phyloP scores from a whole-genome alignment of 2,329 filamentous ascomycete genomes.

The Neonectria hederae region DNA sequence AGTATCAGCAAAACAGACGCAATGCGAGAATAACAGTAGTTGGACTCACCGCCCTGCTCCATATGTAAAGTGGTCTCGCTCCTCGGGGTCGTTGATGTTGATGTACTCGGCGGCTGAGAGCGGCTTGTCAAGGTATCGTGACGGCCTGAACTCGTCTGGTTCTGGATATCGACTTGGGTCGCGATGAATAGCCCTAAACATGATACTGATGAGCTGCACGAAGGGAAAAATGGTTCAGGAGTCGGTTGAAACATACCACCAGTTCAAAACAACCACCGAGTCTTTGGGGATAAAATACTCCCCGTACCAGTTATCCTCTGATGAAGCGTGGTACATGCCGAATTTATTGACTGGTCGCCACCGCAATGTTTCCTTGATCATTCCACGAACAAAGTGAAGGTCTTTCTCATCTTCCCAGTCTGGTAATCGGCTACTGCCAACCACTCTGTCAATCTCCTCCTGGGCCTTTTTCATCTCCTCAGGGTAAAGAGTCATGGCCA shows the following conservation, averaged over 20 bases:
- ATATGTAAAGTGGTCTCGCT: conserved; percentile 29
- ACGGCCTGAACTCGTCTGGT: conserved; percentile 21
- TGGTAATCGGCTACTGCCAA: conserved; percentile 50
- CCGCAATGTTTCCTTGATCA: conserved; percentile 55
- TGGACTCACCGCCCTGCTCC: conserved; percentile 23
- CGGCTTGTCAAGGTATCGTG: conserved; percentile 14
- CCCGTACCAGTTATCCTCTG: conserved; percentile 28
- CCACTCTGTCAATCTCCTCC: conserved; percentile 51
- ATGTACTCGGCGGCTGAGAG: conserved; percentile 19
- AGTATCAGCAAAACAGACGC: background rate
- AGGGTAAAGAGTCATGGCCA: conserved; percentile 55
- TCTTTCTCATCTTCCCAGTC: conserved; percentile 48
- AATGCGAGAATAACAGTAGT: background rate
- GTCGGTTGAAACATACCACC: conserved; percentile 19
- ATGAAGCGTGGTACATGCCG: conserved; percentile 25
- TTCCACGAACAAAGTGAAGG: conserved; percentile 54
- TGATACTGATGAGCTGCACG: background rate
- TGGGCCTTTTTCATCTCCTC: conserved; percentile 42
- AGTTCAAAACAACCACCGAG: conserved; percentile 26
- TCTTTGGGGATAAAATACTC: conserved; percentile 30
- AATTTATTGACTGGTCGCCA: conserved; percentile 50
- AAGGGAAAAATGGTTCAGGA: background rate
- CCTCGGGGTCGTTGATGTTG: conserved; percentile 13
- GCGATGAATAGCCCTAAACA: conserved; percentile 23
- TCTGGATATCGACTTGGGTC: conserved; percentile 21